These are phyloP conservation scores for Albugo candida DNA, from an alignment of 352 stramenopile species.

Conservation along the genomic window DNA sequence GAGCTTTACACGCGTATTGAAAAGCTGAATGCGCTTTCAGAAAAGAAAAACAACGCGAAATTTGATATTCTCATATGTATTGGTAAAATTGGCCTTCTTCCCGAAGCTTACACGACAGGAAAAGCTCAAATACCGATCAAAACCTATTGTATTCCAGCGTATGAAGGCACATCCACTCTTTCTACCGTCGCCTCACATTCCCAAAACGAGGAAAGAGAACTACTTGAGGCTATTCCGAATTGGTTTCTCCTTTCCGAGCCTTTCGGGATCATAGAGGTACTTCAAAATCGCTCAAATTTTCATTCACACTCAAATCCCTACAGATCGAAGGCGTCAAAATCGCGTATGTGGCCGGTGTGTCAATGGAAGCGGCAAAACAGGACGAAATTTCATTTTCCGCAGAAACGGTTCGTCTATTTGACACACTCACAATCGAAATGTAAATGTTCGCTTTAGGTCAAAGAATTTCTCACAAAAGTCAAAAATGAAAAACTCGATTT, in stretches of 20 bases:
- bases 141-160: conserved; percentile 33
- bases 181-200: not conserved
- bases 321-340: conserved; percentile 25
- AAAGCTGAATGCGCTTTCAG: conserved; percentile 28
- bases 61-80: conserved; percentile 49
- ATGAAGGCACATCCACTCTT: conserved; percentile 8
- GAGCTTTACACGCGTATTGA: conserved; percentile 42
- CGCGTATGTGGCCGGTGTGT: conserved; percentile 16
- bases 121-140: conserved; percentile 20
- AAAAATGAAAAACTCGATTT: conserved; percentile 24
- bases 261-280: conserved; percentile 13
- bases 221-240: conserved; percentile 23
- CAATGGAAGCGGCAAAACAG: not conserved
- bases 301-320: no score
- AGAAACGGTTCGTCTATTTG: no score
- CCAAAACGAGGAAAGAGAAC: not conserved
- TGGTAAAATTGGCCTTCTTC: conserved; percentile 33
- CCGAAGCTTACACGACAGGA: conserved; percentile 19
- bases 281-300: no score
- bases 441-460: no score
- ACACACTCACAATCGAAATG: no score
- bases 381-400: no score
- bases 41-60: conserved; percentile 14
- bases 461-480: conserved; percentile 3
- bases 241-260: conserved; percentile 26